These are phyloP conservation scores for Paecilomyces fulvus DNA, from an alignment of 2,329 filamentous ascomycete species.

Conservation along the genomic window DNA sequence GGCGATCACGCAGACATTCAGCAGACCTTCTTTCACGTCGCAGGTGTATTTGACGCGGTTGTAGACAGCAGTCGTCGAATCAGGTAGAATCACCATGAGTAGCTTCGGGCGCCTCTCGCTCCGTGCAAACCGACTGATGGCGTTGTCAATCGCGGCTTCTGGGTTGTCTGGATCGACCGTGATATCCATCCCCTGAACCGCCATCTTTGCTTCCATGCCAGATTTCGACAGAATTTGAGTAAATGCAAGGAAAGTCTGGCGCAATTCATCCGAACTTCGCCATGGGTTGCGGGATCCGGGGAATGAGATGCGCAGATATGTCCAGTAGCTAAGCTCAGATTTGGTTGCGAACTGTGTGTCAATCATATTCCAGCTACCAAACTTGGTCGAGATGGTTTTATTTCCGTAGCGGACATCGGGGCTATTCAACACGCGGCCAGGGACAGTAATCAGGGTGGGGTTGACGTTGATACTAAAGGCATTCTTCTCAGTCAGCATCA, in stretches of 20 bases:
- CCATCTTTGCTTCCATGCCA: neutral
- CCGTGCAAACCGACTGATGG: neutral
- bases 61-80: constrained; percentile 48
- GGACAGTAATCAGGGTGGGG: constrained; percentile 57
- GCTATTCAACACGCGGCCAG: constrained; percentile 56
- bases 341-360: constrained; percentile 48
- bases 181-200: neutral
- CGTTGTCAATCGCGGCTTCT: neutral
- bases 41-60: constrained; percentile 58
- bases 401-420: constrained; percentile 55
- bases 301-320: constrained; percentile 8
- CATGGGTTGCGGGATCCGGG: neutral
- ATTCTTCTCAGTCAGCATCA: neutral
- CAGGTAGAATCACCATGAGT: constrained; percentile 53
- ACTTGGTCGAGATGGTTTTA: neutral
- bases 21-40: constrained; percentile 59
- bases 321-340: constrained; percentile 28
- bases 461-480: neutral
- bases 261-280: neutral
- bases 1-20: constrained; percentile 57
- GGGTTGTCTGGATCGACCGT: neutral
- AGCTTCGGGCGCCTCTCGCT: neutral
- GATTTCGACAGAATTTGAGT: neutral
- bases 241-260: neutral
- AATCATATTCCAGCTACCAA: constrained; percentile 59